Evolutionary conservation across 2,329 filamentous ascomycete genomes (phyloP), one percentile per base, ranked within the genome.

Genomic region (Delphinella strobiligena): DNA sequence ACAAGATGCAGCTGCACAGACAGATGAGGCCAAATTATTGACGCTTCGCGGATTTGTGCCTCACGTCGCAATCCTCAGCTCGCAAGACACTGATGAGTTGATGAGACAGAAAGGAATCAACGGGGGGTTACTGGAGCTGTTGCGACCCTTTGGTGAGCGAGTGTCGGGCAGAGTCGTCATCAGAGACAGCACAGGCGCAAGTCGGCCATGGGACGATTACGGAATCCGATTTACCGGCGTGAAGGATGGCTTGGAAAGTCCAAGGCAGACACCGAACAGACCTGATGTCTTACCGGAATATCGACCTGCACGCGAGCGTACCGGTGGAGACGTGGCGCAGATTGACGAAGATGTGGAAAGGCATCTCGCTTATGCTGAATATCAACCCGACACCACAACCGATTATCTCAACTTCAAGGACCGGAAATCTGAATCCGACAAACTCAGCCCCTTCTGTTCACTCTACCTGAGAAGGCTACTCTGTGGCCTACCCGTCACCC

Each of bases 71-170:
- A 75, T 98, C 19, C 81, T 88, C 50, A 76, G 86, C n/a, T 94
- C 89, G 11, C 66, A 74, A 12, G 89, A 96, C 55, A 91, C 86
- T 1, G 82, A 95, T 54, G 73, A 80, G 42, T 63, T 98, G 43
- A 72, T 87, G 40, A 71, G 69, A 43, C 78, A 82, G 47, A 98
- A 98, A 62, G 93, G 93, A 0, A 84, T 96, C 49, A 68, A 75
- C 30, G 72, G 78, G 33, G 88, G 89, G 0, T 69, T 98, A 36
- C 80, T 87, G 67, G 83, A 93, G 59, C 66, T 98, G 17, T 64
- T 98, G 41, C 72, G 89, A 37, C 89, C 91, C 0, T 98, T 93
- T 63, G 91, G 91, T 19, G 91, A 98, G 61, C 75, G 72, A 12
- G 73, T 96, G 1, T 75, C 81, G 36, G 91, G 91, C 19, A 93